Base-by-base conservation (phyloP, 768 basidiomycete genomes). In the Butyriboletus loyo region DNA sequence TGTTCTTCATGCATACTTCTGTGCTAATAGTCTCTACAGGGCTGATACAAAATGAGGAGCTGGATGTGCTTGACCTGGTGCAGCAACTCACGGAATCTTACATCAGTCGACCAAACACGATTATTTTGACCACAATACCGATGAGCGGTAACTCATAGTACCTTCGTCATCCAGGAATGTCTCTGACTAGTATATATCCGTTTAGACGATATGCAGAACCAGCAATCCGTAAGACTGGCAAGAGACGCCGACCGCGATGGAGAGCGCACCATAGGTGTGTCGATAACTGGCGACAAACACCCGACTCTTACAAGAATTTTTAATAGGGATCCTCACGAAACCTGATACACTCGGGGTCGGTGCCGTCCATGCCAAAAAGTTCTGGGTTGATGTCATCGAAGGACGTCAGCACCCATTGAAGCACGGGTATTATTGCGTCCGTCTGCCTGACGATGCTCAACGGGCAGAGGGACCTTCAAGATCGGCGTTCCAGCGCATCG, bases 121-220 rank as follows among this genome's bases (percentile, higher is more conserved):
- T 89, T 11, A 83, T 89, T 48, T 73, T 89, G 1, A 77, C 87
- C 0, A 79, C 84, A 0, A 79, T 87, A 48, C 84, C 87, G 0
- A 83, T 85, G 75, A 79, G 71, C 44, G 85, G 86, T 84, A 53
- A 53, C 63, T 32, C 58, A 19, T 15, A 24, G 7, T 14, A 0
- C 30, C 13, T 31, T 45, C 13, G 3, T 48, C 14, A 7, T 15
- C 36, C 13, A 27, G 9, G 34, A 5, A 46, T 15, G 4, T 38
- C 34, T 37, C 39, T 53, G 39, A 60, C 25, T 7, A 2, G 6
- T 7, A 5, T 37, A 1, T 34, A 21, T 24, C 9, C 3, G n/a
- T 47, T 13, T 40, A 88, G 87, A 85, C 43, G 87, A 89, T 44
- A 77, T 86, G 27, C 76, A 87, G 54, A 87, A 83, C 50, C 85